Evolutionary conservation across 352 stramenopile species (phyloP).

Genomic region (Thalassiosira ordinaria): DNA sequence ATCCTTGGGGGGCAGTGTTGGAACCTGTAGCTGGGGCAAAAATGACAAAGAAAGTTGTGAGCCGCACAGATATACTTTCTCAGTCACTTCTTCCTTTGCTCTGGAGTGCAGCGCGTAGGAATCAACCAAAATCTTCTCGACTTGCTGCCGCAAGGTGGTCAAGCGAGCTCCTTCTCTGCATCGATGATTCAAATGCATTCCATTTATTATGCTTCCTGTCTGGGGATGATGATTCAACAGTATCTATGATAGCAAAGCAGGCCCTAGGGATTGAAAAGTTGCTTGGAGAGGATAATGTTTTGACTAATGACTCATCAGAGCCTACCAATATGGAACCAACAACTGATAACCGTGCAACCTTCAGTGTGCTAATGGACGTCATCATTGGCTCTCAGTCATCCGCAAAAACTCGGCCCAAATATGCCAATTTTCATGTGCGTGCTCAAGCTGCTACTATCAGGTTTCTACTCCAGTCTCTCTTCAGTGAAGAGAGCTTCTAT

Average conservation of each 20-base stretch:
- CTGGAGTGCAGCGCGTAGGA: conserved; percentile 63
- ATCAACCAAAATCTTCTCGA: conserved; percentile 69
- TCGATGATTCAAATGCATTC: conserved; percentile 64
- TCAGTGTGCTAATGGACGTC: conserved; percentile 53
- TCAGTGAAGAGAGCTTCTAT: conserved; percentile 72
- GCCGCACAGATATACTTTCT: conserved; percentile 42
- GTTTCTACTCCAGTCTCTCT: conserved; percentile 69
- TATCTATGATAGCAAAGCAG: conserved; percentile 65
- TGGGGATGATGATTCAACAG: conserved; percentile 76
- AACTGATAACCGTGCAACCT: conserved; percentile 42
- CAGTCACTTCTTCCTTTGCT: conserved; percentile 66
- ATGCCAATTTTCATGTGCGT: conserved; percentile 62
- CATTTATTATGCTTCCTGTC: conserved; percentile 80
- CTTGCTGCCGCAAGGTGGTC: conserved; percentile 73
- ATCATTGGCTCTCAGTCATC: conserved; percentile 47
- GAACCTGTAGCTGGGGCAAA: neutral
- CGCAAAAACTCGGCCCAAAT: conserved; percentile 46
- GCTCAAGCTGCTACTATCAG: conserved; percentile 65
- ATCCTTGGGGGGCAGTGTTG: conserved; percentile 59
- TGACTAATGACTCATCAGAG: conserved; percentile 7
- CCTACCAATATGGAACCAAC: neutral
- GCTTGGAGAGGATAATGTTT: conserved; percentile 43
- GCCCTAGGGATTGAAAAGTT: conserved; percentile 59
- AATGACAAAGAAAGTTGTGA: conserved; percentile 8
- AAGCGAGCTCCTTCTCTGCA: conserved; percentile 58